Conservation (phyloP, 768 basidiomycete species). For the Leccinum imitatum region DNA sequence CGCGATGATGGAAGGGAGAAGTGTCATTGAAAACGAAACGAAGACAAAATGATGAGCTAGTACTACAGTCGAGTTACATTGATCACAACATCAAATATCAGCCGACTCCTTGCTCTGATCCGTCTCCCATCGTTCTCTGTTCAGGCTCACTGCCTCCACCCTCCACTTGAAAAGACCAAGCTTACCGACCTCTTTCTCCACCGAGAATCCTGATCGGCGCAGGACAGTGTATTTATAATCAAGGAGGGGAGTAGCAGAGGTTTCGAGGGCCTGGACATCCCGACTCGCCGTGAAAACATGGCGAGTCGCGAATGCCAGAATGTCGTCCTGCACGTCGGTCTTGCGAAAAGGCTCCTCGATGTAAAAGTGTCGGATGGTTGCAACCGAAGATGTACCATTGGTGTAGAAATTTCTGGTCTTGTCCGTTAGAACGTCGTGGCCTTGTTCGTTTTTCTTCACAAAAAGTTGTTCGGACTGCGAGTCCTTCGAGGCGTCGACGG, state of each 20-base stretch:
- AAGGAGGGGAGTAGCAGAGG: slow-evolving; percentile 49
- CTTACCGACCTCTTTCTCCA: slow-evolving; percentile 42
- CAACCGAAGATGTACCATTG: slow-evolving; percentile 47
- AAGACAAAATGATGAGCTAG: not conserved
- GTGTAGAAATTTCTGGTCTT: slow-evolving; percentile 19
- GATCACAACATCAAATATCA: slow-evolving; percentile 9
- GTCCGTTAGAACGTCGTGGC: slow-evolving; percentile 9
- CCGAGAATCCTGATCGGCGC: slow-evolving; percentile 47
- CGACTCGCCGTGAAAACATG: slow-evolving; percentile 52
- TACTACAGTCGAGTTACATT: not conserved
- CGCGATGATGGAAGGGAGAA: slow-evolving; percentile 29
- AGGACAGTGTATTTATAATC: slow-evolving; percentile 49
- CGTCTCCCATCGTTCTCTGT: slow-evolving; percentile 47
- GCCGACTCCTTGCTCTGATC: slow-evolving; percentile 15
- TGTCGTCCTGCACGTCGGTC: slow-evolving; percentile 59
- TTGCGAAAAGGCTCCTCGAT: slow-evolving; percentile 63
- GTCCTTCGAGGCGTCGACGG: slow-evolving; percentile 59
- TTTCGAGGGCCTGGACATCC: slow-evolving; percentile 46
- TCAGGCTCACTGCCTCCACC: slow-evolving; percentile 42
- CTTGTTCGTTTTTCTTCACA: slow-evolving; percentile 22
- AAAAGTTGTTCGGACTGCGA: slow-evolving; percentile 33
- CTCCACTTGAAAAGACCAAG: slow-evolving; percentile 64
- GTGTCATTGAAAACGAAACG: slow-evolving; percentile 22
- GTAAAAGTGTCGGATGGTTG: slow-evolving; percentile 72
- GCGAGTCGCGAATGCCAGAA: slow-evolving; percentile 57